Evolutionary conservation across 805 yeast genomes (phyloP).

Genomic region (Lipomyces starkeyi): DNA sequence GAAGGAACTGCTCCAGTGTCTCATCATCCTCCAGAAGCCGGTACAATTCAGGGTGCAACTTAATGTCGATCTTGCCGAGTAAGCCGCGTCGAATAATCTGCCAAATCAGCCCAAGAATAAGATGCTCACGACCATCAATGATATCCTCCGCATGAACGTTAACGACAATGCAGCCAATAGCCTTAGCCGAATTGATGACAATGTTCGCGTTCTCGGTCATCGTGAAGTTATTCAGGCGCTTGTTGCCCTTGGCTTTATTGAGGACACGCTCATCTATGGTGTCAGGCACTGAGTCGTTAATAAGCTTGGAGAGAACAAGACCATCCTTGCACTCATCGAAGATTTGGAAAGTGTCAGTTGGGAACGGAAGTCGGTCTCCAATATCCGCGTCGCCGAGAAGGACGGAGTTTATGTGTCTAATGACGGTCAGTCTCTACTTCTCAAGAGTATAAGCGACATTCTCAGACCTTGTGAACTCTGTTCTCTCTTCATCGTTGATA

Average conservation of each 20-base stretch:
- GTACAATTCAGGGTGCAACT: slow-evolving; percentile 94
- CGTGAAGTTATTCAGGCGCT: slow-evolving; percentile 86
- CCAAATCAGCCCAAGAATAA: slow-evolving; percentile 95
- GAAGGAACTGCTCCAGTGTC: slow-evolving; percentile 92
- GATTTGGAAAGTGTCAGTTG: slow-evolving; percentile 90
- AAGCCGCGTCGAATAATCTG: slow-evolving; percentile 97
- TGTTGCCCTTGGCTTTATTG: slow-evolving; percentile 82
- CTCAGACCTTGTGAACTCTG: slow-evolving; percentile 72
- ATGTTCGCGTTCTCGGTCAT: slow-evolving; percentile 97
- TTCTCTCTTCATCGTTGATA: slow-evolving; percentile 94
- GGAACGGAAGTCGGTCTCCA: slow-evolving; percentile 86
- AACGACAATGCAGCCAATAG: slow-evolving; percentile 97
- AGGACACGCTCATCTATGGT: slow-evolving; percentile 97
- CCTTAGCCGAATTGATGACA: slow-evolving; percentile 97
- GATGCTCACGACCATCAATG: slow-evolving; percentile 94
- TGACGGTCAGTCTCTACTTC: background rate
- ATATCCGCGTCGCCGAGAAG: slow-evolving; percentile 86
- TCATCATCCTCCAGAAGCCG: slow-evolving; percentile 95
- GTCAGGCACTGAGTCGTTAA: slow-evolving; percentile 97
- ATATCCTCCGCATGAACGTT: slow-evolving; percentile 98
- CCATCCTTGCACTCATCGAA: slow-evolving; percentile 96
- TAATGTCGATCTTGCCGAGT: slow-evolving; percentile 92
- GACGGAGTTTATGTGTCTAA: slow-evolving; percentile 88
- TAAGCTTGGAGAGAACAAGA: slow-evolving; percentile 85
- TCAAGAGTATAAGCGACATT: background rate